These are phyloP conservation scores for Lecanicillium sp. DNA, from an alignment of 2,329 filamentous ascomycete genomes.

Conservation along the genomic window DNA sequence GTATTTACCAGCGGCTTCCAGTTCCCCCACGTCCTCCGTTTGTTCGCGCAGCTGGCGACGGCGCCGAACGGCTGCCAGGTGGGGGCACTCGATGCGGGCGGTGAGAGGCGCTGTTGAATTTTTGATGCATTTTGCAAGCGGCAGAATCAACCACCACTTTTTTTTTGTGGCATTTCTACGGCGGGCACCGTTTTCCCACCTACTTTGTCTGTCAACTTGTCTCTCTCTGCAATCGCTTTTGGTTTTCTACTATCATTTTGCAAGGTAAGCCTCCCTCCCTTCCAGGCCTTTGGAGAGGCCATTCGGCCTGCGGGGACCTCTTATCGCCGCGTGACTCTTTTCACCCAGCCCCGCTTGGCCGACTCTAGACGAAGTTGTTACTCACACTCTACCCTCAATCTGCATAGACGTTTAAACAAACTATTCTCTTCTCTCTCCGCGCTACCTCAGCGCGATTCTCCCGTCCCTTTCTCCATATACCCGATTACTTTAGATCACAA, in stretches of 20 bases:
- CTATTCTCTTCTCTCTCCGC: background rate
- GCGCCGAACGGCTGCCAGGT: no score
- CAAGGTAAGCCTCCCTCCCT: background rate
- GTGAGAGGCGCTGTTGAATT: background rate
- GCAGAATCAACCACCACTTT: constrained; percentile 7
- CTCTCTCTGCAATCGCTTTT: background rate
- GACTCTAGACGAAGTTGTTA: background rate
- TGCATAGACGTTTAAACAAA: background rate
- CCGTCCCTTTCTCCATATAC: no score
- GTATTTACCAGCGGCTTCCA: no score
- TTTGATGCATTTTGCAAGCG: constrained; percentile 2
- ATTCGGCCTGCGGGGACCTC: no score
- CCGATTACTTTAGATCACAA: background rate
- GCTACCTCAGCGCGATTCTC: background rate
- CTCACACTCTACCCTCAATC: constrained; percentile 3
- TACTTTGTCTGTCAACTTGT: background rate
- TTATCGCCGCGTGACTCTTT: no score
- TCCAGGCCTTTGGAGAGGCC: no score
- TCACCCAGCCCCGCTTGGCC: no score
- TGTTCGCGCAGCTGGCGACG: no score
- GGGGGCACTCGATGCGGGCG: background rate
- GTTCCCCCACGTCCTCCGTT: no score
- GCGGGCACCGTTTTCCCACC: background rate
- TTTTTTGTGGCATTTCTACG: background rate
- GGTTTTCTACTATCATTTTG: background rate